A percentile compares a stretch with the other conserved stretches of the same genome.
Conservation (phyloP, 2,329 filamentous ascomycete genomes). For the Aspergillus floridensis region DNA sequence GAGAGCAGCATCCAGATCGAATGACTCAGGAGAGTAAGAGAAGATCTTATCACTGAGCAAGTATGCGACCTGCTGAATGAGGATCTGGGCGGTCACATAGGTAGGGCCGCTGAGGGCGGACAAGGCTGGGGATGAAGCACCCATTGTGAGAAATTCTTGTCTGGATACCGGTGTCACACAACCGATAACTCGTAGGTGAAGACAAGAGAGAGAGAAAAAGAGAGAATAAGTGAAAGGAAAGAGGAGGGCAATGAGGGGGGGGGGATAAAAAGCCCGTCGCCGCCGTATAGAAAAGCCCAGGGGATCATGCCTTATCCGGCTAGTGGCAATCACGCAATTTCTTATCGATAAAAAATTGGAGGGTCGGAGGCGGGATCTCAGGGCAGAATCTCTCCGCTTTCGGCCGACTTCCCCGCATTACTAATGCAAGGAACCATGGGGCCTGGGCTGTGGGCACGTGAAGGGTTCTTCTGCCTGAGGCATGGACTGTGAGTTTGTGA, state of each 20-base stretch:
- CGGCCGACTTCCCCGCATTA: constrained; percentile 19
- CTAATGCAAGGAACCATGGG: constrained; percentile 5
- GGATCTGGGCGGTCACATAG: constrained; percentile 87
- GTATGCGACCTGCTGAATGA: constrained; percentile 96
- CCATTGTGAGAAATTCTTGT: constrained; percentile 31
- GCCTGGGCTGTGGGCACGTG: not conserved
- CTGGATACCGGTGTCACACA: constrained; percentile 22
- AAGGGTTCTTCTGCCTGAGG: constrained; percentile 7
- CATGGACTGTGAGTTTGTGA: not conserved
- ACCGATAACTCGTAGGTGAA: constrained; percentile 24
- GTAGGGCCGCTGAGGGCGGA: constrained; percentile 75
- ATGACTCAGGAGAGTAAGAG: constrained; percentile 90
- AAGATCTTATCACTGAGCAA: constrained; percentile 95
- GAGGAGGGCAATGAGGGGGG: constrained; percentile 14
- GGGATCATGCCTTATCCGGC: constrained; percentile 27
- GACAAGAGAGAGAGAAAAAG: constrained; percentile 19
- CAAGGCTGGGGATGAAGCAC: constrained; percentile 43
- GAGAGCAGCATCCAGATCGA: constrained; percentile 81
- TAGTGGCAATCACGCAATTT: constrained; percentile 39
- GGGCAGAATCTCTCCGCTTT: constrained; percentile 22
- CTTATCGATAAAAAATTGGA: constrained; percentile 23
- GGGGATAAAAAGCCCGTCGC: constrained; percentile 19
- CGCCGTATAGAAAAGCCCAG: constrained; percentile 29
- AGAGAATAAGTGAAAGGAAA: constrained; percentile 20
- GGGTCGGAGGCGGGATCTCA: constrained; percentile 10